Evolutionary conservation across 1,284 basidiomycete species (phyloP), one percentile per base, ranked within the genome.

Genomic region (Ustanciosporium gigantosporum): DNA sequence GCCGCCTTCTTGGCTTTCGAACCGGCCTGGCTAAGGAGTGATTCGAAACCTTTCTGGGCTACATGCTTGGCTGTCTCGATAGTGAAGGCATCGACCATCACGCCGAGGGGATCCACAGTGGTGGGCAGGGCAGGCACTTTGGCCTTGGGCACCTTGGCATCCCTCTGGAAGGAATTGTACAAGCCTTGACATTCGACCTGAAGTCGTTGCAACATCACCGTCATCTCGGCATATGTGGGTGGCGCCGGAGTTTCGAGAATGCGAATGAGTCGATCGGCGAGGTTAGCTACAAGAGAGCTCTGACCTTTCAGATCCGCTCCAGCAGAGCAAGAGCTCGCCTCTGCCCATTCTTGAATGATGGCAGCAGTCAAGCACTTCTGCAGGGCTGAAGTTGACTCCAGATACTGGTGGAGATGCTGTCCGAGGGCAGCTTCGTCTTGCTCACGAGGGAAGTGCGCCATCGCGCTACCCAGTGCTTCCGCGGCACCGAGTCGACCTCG

Each of bases 291-390:
- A 14, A 53, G 25, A n/a, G 53, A 20, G 35, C 60, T 64, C 9
- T 42, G 31, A 6, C 49, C 50, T 25, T 52, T 59, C 21, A 73
- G 50, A n/a, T 59, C 52, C 21, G 29, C 31, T 25, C 39, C 36
- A 8, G 60, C 53, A 9, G 43, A 16, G 5, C 36, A 50, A 20
- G 73, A 65, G 25, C 65, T 51, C 3, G 68, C 69, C 20, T 71
- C 65, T 0, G 92, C 90, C 95, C 94, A 98, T 81, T 97, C 91
- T 77, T 96, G 91, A 2, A 92, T 80, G 62, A 97, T 84, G 25
- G 90, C 85, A 4, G 90, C 87, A 3, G 88, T 82, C 23, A 98
- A 80, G 76, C 93, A 88, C 66, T 89, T 88, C 73, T 96, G 92
- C 19, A 97, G 83, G 82, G 95, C 94, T 68, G 90, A 93, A 0